Conservation (phyloP, 257 asterid species). For the Nicotiana sylvestris region DNA sequence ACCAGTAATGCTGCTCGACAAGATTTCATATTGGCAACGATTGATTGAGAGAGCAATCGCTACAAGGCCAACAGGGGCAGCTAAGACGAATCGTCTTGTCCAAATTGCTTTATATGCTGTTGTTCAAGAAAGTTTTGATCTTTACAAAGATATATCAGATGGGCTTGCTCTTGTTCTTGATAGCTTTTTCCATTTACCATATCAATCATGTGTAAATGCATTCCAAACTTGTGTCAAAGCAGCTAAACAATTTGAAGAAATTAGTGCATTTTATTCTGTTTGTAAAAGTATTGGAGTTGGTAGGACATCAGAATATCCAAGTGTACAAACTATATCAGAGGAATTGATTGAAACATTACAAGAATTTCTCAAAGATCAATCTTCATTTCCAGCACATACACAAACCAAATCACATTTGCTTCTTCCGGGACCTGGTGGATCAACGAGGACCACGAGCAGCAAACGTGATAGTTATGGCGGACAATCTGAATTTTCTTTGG, state of each 20-base stretch:
- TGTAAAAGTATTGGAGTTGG: slow-evolving; percentile 72
- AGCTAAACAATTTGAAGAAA: slow-evolving; percentile 62
- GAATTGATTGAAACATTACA: slow-evolving; percentile 65
- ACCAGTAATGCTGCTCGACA: slow-evolving; percentile 71
- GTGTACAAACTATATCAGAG: slow-evolving; percentile 57
- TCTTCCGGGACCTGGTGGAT: not conserved
- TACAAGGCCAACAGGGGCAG: slow-evolving; percentile 70
- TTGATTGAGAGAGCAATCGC: slow-evolving; percentile 72
- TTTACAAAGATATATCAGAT: slow-evolving; percentile 70
- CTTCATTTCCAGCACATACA: slow-evolving; percentile 45
- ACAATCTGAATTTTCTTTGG: slow-evolving; percentile 43
- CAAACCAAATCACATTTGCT: not conserved
- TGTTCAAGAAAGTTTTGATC: slow-evolving; percentile 71
- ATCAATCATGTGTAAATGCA: slow-evolving; percentile 59
- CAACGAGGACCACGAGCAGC: not conserved
- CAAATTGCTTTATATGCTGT: slow-evolving; percentile 57
- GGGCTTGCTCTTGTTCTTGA: slow-evolving; percentile 66
- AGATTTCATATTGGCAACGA: slow-evolving; percentile 69
- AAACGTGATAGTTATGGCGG: slow-evolving; percentile 31
- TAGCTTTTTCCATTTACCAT: slow-evolving; percentile 64
- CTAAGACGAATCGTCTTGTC: slow-evolving; percentile 53
- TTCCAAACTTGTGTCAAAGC: slow-evolving; percentile 77
- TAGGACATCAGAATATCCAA: slow-evolving; percentile 62
- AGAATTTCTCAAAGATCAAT: slow-evolving; percentile 77
- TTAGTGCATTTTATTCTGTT: slow-evolving; percentile 40